Percentiles rank a stretch among this genome's conserved stretches.
Conservation (phyloP, 2,329 filamentous ascomycete genomes). For the Colletotrichum lupini region DNA sequence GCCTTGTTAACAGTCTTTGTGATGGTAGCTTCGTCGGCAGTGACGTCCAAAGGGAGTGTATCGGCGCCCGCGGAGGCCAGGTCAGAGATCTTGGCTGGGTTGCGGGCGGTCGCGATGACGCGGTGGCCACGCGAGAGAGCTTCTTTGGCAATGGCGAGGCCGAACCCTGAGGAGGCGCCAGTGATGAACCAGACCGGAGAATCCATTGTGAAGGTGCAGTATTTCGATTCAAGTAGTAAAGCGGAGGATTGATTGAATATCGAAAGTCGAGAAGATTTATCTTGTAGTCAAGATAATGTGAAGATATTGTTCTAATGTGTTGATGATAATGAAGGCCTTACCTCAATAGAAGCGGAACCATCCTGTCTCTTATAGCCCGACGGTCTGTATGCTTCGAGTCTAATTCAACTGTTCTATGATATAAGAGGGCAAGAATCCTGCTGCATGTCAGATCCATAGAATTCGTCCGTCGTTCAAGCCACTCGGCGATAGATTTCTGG, state of each 20-base stretch:
- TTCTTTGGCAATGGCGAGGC: conserved; percentile 53
- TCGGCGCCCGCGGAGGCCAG: conserved; percentile 56
- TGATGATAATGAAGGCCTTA: background rate
- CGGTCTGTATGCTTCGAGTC: background rate
- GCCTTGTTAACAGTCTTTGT: conserved; percentile 47
- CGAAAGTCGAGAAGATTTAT: background rate
- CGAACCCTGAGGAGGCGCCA: conserved; percentile 63
- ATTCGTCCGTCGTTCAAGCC: background rate
- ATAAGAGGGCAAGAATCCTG: background rate
- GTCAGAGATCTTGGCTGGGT: conserved; percentile 49
- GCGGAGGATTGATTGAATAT: background rate
- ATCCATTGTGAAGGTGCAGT: conserved; percentile 9
- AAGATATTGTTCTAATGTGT: too few relatives aligned
- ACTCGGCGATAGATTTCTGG: background rate
- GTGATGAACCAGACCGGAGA: conserved; percentile 63
- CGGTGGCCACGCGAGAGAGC: conserved; percentile 59
- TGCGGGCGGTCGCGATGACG: conserved; percentile 62
- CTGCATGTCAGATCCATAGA: background rate
- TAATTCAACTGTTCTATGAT: too few relatives aligned
- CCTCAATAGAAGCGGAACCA: background rate
- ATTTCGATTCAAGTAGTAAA: background rate
- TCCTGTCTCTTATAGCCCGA: background rate
- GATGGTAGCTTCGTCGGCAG: conserved; percentile 49
- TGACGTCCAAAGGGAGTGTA: conserved; percentile 59
- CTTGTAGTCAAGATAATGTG: too few relatives aligned